phyloP scores from a whole-genome alignment of 164 flowering plant genomes.

The Berberis thunbergii region DNA sequence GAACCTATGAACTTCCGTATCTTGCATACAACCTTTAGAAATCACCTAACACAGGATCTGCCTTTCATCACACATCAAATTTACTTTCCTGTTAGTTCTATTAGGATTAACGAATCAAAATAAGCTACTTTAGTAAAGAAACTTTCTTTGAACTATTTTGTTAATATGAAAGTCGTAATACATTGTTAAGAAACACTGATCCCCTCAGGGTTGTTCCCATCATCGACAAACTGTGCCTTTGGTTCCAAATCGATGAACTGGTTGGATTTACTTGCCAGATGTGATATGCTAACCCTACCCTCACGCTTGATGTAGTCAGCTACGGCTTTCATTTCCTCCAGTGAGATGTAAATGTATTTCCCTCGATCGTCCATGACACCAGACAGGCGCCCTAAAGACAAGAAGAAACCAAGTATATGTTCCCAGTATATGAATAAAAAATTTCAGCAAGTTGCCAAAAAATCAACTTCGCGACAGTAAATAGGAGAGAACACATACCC shows the following conservation, averaged over 20 bases:
- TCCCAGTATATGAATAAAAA: neutral
- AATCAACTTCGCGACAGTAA: too few relatives aligned
- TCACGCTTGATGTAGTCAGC: slow-evolving; percentile 86
- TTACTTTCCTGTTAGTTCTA: too few relatives aligned
- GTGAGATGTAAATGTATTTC: slow-evolving; percentile 89
- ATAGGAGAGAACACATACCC: too few relatives aligned
- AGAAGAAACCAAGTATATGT: neutral
- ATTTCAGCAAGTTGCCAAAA: too few relatives aligned
- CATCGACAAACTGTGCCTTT: slow-evolving; percentile 50
- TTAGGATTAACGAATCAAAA: too few relatives aligned
- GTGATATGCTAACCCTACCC: slow-evolving; percentile 89
- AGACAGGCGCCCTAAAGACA: slow-evolving; percentile 61
- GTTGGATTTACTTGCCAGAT: slow-evolving; percentile 82
- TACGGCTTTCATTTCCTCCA: slow-evolving; percentile 92
- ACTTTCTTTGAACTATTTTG: too few relatives aligned
- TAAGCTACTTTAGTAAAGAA: too few relatives aligned
- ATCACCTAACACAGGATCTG: too few relatives aligned
- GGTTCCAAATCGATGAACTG: slow-evolving; percentile 96
- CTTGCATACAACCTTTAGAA: too few relatives aligned
- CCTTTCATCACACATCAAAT: too few relatives aligned
- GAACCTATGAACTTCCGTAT: too few relatives aligned
- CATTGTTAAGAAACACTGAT: slow-evolving; percentile 30
- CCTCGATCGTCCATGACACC: slow-evolving; percentile 99
- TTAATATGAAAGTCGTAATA: too few relatives aligned
- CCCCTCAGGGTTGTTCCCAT: slow-evolving; percentile 37